phyloP scores from a whole-genome alignment of 305 asterid species.

The Stenogyne calaminthoides region DNA sequence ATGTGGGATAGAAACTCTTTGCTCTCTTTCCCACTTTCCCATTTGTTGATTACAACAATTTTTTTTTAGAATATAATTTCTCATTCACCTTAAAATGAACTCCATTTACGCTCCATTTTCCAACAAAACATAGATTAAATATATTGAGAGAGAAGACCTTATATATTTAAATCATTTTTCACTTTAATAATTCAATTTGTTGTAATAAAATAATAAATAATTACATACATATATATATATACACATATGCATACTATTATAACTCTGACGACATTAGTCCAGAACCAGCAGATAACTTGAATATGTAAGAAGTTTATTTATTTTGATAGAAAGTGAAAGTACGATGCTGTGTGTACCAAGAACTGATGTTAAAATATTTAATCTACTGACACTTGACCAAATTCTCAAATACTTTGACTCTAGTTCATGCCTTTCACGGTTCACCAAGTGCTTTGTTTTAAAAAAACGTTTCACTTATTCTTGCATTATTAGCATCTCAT shows the following conservation, averaged over 20 bases:
- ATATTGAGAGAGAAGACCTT: too few species aligned
- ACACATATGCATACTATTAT: neutral
- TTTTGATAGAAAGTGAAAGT: neutral
- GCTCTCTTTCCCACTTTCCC: too few species aligned
- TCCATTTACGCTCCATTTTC: too few species aligned
- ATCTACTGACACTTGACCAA: constrained; percentile 1
- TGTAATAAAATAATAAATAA: too few species aligned
- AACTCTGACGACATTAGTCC: neutral
- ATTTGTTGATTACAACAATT: too few species aligned
- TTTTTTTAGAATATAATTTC: too few species aligned
- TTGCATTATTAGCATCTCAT: neutral
- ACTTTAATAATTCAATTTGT: too few species aligned
- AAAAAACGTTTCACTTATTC: neutral
- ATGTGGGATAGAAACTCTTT: too few species aligned
- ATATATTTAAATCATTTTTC: too few species aligned
- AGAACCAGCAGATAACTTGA: neutral
- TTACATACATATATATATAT: too few species aligned
- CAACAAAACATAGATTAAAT: too few species aligned
- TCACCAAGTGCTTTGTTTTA: neutral
- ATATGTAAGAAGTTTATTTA: neutral
- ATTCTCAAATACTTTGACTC: neutral
- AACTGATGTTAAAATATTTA: neutral
- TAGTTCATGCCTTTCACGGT: neutral
- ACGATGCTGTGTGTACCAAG: neutral
- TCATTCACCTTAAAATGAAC: too few species aligned